Percentiles rank a stretch among this genome's conserved stretches.
These are phyloP conservation scores for Silene conica DNA, from an alignment of 148 eudicot species.

Conservation along the genomic window DNA sequence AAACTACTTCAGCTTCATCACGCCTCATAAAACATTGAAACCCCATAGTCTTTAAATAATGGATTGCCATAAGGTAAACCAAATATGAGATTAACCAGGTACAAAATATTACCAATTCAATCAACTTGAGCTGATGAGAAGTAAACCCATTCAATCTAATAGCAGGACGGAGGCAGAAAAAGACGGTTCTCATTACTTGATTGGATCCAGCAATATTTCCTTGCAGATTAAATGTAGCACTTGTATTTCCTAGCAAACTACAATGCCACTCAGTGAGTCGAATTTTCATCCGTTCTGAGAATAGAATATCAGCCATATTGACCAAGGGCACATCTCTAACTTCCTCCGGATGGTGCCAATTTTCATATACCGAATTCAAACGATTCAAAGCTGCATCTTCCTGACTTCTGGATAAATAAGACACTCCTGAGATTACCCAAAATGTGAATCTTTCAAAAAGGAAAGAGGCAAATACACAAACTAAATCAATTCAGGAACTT, in stretches of 20 bases:
- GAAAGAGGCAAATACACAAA: not conserved
- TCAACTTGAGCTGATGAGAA: slow-evolving; percentile 75
- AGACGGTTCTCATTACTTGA: slow-evolving; percentile 55
- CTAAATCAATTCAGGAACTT: not conserved
- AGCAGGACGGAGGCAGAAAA: slow-evolving; percentile 80
- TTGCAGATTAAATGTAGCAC: slow-evolving; percentile 27
- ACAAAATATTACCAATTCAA: slow-evolving; percentile 67
- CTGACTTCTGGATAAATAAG: slow-evolving; percentile 98
- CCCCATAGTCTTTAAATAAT: not conserved
- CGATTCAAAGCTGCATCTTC: slow-evolving; percentile 63
- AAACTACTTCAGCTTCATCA: not conserved
- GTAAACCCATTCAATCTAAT: slow-evolving; percentile 66
- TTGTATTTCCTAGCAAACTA: slow-evolving; percentile 38
- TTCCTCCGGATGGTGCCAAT: slow-evolving; percentile 34
- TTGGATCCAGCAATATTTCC: slow-evolving; percentile 36
- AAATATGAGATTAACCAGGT: not conserved
- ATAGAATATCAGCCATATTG: slow-evolving; percentile 70
- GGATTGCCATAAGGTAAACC: not conserved
- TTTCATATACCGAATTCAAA: slow-evolving; percentile 40
- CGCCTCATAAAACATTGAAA: not conserved
- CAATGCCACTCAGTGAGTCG: slow-evolving; percentile 68
- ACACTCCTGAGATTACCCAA: slow-evolving; percentile 83
- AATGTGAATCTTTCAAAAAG: slow-evolving; percentile 41
- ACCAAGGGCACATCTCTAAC: slow-evolving; percentile 37
- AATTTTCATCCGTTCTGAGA: slow-evolving; percentile 76